Evolutionary conservation across 805 yeast genomes (phyloP).

Genomic region (Kuraishia hungarica): DNA sequence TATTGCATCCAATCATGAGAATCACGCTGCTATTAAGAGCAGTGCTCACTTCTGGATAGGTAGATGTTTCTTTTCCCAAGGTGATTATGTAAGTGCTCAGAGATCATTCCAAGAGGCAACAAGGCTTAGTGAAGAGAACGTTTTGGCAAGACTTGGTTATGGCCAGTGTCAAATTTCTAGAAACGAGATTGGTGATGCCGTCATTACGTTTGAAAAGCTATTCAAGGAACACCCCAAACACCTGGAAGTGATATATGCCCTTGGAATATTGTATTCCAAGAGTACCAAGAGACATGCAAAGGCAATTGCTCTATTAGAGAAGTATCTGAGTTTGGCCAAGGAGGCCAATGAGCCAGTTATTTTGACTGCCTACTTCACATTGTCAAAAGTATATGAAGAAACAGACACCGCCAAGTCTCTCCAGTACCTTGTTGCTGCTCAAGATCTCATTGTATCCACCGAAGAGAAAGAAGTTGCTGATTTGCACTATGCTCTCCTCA

Average conservation of each 20-base stretch:
- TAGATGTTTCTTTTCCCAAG: slow-evolving; percentile 54
- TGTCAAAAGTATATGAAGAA: slow-evolving; percentile 64
- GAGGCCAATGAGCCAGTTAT: slow-evolving; percentile 51
- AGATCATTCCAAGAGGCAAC: slow-evolving; percentile 64
- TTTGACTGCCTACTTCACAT: slow-evolving; percentile 55
- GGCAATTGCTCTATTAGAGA: slow-evolving; percentile 60
- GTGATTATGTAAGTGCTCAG: slow-evolving; percentile 64
- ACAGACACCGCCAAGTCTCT: slow-evolving; percentile 62
- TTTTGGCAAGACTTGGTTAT: slow-evolving; percentile 70
- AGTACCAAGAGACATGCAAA: slow-evolving; percentile 26
- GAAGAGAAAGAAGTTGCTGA: slow-evolving; percentile 32
- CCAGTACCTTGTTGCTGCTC: slow-evolving; percentile 37
- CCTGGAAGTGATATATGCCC: slow-evolving; percentile 63
- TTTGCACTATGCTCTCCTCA: slow-evolving; percentile 52
- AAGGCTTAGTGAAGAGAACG: slow-evolving; percentile 52
- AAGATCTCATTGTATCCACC: slow-evolving; percentile 28
- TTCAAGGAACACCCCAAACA: slow-evolving; percentile 58
- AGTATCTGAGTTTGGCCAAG: slow-evolving; percentile 55
- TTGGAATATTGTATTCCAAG: slow-evolving; percentile 68
- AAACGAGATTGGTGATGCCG: slow-evolving; percentile 73
- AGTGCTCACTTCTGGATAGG: slow-evolving; percentile 83
- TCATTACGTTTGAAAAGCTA: slow-evolving; percentile 72
- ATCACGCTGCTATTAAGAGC: slow-evolving; percentile 29
- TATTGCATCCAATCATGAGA: slow-evolving; percentile 30
- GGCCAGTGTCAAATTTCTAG: slow-evolving; percentile 79